Evolutionary conservation across 805 yeast genomes (phyloP).

Genomic region (Starmerella sp.): DNA sequence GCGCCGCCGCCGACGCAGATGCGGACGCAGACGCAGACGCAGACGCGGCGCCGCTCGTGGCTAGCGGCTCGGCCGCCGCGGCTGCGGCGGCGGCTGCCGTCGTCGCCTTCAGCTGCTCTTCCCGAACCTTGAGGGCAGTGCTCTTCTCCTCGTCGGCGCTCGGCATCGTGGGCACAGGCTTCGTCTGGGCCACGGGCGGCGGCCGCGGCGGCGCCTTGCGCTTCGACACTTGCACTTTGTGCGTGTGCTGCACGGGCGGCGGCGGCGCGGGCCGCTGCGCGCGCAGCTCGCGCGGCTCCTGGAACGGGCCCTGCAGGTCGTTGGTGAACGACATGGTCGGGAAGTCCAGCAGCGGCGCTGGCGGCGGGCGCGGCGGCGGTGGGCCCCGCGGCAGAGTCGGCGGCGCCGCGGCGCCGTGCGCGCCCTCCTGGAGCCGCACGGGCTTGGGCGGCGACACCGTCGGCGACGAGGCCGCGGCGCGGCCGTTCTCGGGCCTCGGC

Average conservation of each 20-base stretch:
- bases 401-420: background rate
- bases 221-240: background rate
- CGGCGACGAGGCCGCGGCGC: slow-evolving; percentile 2
- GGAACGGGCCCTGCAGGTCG: background rate
- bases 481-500: background rate
- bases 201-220: slow-evolving; percentile 1
- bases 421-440: background rate
- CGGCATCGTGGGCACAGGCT: background rate
- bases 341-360: slow-evolving; percentile 36
- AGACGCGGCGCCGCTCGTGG: no score
- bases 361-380: slow-evolving; percentile 33
- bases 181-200: background rate
- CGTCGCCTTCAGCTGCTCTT: background rate
- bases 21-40: no score
- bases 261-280: slow-evolving; percentile 5
- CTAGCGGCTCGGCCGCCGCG: no score
- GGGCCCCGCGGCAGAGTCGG: slow-evolving; percentile 22
- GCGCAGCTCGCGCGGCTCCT: slow-evolving; percentile 6
- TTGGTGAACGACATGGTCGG: slow-evolving; percentile 10
- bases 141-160: background rate
- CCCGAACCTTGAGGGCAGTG: background rate
- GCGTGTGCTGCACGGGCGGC: background rate
- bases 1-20: background rate
- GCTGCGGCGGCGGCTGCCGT: background rate
- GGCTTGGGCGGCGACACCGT: slow-evolving; percentile 3